Evolutionary conservation across 2,329 filamentous ascomycete species (phyloP), one percentile per base, ranked within the genome.

Genomic region (Thielaviopsis musarum): DNA sequence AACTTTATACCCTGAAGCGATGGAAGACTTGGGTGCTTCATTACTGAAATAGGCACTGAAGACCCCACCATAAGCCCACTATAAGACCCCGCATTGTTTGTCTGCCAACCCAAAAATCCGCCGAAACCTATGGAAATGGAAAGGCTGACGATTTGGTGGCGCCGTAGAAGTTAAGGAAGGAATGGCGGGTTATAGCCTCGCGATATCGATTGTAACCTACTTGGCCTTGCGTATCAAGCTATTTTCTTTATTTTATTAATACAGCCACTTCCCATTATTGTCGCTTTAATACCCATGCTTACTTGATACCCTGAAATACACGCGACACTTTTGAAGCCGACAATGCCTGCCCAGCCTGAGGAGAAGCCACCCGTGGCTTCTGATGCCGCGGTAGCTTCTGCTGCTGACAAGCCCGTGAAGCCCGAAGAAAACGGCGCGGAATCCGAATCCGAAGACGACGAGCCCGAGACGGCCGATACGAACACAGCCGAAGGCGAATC

Each of bases 381-480:
- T 54, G 68, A 70, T 17, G 70, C 74, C 64, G 72, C 76, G 61
- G 67, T 67, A 34, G 65, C 70, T 61, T 65, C 67, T 65, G 63
- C 64, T 63, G 66, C 62, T 63, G 69, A 64, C 63, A 69, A 68
- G 26, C 19, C 38, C 38, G 45, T 58, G 45, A 75, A 75, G 66
- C 70, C 70, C 19, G 57, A 57, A 30, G 53, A 55, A 54, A 53
- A 59, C 61, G 72, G 70, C 30, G 71, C 70, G 64, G 75, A 76
- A 59, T 75, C 71, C 61, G 75, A 75, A 58, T 74, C 73, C 59
- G 68, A 72, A 22, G 69, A 70, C 57, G 69, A 67, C 26, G 64
- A 67, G 51, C 68, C 70, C 60, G 69, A 74, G 61, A 70, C 68
- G 58, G 70, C 72, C 59, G 70, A 70, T 59, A 68, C 70, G 24